Percentiles rank a stretch among this genome's conserved stretches.
phyloP scores from a whole-genome alignment of 1,284 basidiomycete genomes.

The Athelia sp. region DNA sequence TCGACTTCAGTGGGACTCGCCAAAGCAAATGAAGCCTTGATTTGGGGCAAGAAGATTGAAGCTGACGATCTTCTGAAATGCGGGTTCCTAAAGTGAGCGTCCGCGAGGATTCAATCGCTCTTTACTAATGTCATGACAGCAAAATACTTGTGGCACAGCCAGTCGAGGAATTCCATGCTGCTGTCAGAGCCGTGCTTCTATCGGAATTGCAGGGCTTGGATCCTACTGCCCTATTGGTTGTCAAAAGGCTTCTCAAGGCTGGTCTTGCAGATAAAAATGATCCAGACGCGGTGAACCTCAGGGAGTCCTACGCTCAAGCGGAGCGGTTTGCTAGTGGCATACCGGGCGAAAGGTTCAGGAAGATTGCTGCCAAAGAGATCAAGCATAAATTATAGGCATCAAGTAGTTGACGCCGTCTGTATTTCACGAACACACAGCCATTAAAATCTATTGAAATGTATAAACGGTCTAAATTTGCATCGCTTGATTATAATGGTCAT shows the following conservation, averaged over 20 bases:
- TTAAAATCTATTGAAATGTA: too few species aligned
- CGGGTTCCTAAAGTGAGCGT: conserved; percentile 60
- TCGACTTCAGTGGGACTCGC: conserved; percentile 55
- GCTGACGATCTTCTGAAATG: conserved; percentile 53
- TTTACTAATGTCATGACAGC: conserved; percentile 25
- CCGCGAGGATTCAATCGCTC: conserved; percentile 1
- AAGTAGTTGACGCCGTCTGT: neutral
- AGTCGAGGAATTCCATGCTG: conserved; percentile 46
- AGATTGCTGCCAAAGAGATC: conserved; percentile 58
- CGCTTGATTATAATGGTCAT: too few species aligned
- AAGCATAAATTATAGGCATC: conserved; percentile 48
- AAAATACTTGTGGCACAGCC: conserved; percentile 55
- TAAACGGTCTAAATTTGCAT: too few species aligned
- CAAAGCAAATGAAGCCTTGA: conserved; percentile 62
- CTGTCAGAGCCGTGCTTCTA: conserved; percentile 42
- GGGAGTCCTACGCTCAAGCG: conserved; percentile 68
- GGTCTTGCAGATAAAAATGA: conserved; percentile 60
- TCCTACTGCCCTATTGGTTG: conserved; percentile 42
- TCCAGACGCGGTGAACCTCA: conserved; percentile 58
- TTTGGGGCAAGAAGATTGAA: conserved; percentile 63
- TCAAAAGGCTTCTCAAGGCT: conserved; percentile 50
- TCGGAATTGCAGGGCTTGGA: conserved; percentile 54
- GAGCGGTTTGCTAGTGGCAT: conserved; percentile 56
- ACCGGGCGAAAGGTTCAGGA: conserved; percentile 47
- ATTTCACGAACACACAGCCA: too few species aligned